Base-by-base conservation (phyloP, 1,139 yeast genomes). In the Petasospora rhodanensis region DNA sequence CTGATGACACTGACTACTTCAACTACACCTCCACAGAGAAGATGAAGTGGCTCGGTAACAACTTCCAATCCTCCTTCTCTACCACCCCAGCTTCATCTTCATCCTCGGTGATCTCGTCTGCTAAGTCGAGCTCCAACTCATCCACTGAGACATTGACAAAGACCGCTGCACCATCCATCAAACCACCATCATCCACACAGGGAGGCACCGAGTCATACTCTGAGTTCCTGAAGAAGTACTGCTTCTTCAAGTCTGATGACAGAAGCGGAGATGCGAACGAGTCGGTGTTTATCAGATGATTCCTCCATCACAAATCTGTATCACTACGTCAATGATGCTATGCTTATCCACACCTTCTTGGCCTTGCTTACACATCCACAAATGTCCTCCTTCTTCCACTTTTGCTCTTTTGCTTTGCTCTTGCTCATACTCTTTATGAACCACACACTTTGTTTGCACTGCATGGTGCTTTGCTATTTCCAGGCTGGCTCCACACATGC, bases 1-100 rank as follows among this genome's bases (percentile, higher is more conserved):
- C 51, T 9, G 54, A 48, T 25, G 52, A 48, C 24, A 48, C 52
- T 14, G 54, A 49, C 29, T 48, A 45, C 32, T 49, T 49, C 37
- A 48, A 47, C 28, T n/a, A n/a, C n/a, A 28, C 18, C 13, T 37
- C 42, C 4, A 35, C 42, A 18, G 38, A 31, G 26, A 35, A 34
- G 29, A 31, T 35, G 41, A 38, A 29, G 22, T 38, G 37, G 37
- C 31, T 31, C 8, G 18, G 20, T 13, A 22, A 30, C 20, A 38
- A 36, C 29, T 37, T 38, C 23, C 32, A 33, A 9, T 27, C 24
- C 6, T 28, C 34, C 18, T 27, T 35, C 28, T 11, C 41, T 3
- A 19, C 34, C 10, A 24, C 37, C 14, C 27, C 37, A 3, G 16
- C 33, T 14, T 31, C 49, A 14, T 31, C 45, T 5, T 32, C 34